phyloP scores from a whole-genome alignment of 2,329 filamentous ascomycete species.

The Bipolaris sorokiniana region DNA sequence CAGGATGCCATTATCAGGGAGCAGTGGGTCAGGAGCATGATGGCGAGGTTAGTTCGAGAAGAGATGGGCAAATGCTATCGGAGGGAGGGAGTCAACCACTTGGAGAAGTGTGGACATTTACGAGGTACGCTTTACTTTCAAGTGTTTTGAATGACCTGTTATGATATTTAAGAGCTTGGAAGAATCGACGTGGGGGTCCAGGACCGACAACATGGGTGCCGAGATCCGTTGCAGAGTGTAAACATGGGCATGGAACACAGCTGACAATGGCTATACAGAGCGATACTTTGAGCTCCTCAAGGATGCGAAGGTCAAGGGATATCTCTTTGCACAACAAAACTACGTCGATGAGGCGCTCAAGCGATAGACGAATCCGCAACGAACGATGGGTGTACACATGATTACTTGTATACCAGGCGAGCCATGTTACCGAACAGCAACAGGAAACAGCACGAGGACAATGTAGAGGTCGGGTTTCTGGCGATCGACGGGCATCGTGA shows the following conservation, averaged over 20 bases:
- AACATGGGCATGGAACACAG: background rate
- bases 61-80: slow-evolving; percentile 87
- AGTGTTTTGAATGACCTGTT: background rate
- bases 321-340: slow-evolving; percentile 80
- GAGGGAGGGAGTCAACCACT: slow-evolving; percentile 82
- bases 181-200: background rate
- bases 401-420: slow-evolving; percentile 4
- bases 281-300: slow-evolving; percentile 80
- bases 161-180: background rate
- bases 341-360: slow-evolving; percentile 57
- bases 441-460: slow-evolving; percentile 12
- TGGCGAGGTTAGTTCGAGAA: slow-evolving; percentile 80
- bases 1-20: slow-evolving; percentile 83
- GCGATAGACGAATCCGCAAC: slow-evolving; percentile 14
- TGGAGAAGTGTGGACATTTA: slow-evolving; percentile 83
- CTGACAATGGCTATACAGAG: slow-evolving; percentile 59
- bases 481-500: slow-evolving; percentile 7
- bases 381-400: slow-evolving; percentile 2
- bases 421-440: background rate
- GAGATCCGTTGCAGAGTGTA: background rate
- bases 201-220: background rate
- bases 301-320: slow-evolving; percentile 77
- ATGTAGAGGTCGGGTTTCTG: slow-evolving; percentile 16
- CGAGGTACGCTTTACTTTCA: slow-evolving; percentile 64
- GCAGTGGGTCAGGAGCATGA: slow-evolving; percentile 90